phyloP scores from a whole-genome alignment of 805 yeast genomes.

The Brettanomyces custersianus region DNA sequence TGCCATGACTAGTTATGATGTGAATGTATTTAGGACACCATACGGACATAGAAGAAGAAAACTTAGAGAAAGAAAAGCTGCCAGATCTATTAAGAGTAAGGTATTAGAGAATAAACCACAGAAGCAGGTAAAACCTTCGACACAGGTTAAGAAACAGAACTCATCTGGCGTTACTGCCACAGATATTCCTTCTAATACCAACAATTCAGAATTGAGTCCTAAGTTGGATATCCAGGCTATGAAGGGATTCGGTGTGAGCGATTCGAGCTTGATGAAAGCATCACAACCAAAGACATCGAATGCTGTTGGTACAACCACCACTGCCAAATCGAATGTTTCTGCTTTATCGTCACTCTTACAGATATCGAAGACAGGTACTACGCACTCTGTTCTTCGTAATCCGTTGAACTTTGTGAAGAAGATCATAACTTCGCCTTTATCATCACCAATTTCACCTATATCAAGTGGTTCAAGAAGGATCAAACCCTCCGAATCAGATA shows the following conservation, averaged over 20 bases:
- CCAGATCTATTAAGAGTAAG: neutral
- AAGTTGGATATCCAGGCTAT: neutral
- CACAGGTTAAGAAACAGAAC: too few relatives aligned
- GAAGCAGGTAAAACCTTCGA: neutral
- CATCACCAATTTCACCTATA: slow-evolving; percentile 12
- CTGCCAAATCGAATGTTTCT: slow-evolving; percentile 28
- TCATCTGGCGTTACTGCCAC: too few relatives aligned
- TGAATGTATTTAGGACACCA: slow-evolving; percentile 33
- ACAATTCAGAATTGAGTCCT: too few relatives aligned
- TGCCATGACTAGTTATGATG: slow-evolving; percentile 64
- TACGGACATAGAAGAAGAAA: slow-evolving; percentile 1
- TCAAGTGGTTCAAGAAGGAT: too few relatives aligned
- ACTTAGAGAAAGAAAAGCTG: neutral
- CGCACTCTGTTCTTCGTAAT: slow-evolving; percentile 12
- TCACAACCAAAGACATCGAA: slow-evolving; percentile 26
- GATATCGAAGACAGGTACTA: slow-evolving; percentile 20
- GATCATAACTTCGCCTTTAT: slow-evolving; percentile 24
- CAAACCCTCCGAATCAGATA: neutral
- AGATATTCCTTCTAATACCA: too few relatives aligned
- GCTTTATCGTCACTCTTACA: slow-evolving; percentile 31
- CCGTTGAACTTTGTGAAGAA: slow-evolving; percentile 24
- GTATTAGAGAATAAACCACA: neutral
- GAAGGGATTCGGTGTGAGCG: too few relatives aligned
- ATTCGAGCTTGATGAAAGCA: slow-evolving; percentile 15
- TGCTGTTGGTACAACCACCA: slow-evolving; percentile 27